These are phyloP conservation scores for Melampsora abietis-canadensis DNA, from an alignment of 1,284 basidiomycete genomes.

Conservation along the genomic window DNA sequence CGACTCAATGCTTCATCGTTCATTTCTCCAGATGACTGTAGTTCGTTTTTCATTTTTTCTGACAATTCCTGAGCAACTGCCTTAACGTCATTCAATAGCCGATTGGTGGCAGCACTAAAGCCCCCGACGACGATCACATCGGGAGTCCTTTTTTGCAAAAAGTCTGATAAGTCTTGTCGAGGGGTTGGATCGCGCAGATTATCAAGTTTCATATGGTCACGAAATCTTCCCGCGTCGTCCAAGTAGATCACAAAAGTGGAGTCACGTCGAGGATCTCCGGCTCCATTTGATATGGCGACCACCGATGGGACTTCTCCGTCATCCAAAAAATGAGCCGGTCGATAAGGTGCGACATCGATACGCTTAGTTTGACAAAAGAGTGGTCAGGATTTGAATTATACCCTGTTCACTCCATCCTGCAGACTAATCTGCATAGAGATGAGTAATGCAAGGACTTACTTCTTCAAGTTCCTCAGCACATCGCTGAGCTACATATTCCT, in stretches of 20 bases:
- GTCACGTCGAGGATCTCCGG: conserved; percentile 87
- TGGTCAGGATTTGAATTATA: neutral
- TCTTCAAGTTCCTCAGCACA: conserved; percentile 68
- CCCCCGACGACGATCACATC: conserved; percentile 88
- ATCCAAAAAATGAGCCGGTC: conserved; percentile 61
- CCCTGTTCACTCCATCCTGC: conserved; percentile 46
- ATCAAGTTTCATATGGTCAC: conserved; percentile 83
- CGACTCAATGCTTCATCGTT: conserved; percentile 23
- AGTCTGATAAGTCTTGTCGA: conserved; percentile 63
- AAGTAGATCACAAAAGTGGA: conserved; percentile 79
- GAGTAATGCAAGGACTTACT: conserved; percentile 58
- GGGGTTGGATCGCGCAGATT: conserved; percentile 54
- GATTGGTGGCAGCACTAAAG: conserved; percentile 50
- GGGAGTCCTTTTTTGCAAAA: conserved; percentile 76
- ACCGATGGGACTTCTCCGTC: conserved; percentile 75
- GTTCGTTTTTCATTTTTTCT: conserved; percentile 35
- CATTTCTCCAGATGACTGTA: conserved; percentile 6
- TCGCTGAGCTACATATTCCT: conserved; percentile 71
- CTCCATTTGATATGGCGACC: conserved; percentile 88
- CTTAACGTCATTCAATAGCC: conserved; percentile 44
- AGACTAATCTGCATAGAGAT: conserved; percentile 32
- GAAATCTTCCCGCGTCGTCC: conserved; percentile 80
- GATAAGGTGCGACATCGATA: conserved; percentile 65
- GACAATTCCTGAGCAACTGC: conserved; percentile 45
- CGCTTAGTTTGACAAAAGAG: conserved; percentile 48